Evolutionary conservation across 2,329 filamentous ascomycete species (phyloP), one percentile per base, ranked within the genome.

Genomic region (Beauveria medogensis): DNA sequence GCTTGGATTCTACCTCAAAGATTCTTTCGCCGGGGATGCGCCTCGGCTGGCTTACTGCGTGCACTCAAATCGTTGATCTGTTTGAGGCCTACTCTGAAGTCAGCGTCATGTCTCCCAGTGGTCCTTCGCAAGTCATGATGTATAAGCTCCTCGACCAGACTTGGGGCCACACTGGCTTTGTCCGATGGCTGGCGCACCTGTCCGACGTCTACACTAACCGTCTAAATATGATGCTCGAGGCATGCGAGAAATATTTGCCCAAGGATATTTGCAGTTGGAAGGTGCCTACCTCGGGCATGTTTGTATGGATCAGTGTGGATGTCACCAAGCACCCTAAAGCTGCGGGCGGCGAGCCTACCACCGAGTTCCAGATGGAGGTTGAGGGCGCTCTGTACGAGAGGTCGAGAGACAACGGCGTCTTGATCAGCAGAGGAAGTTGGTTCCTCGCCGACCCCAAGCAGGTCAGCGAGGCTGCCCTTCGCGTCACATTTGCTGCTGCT

Each of bases 151-250:
- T 97, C 3, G 92, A 96, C 65, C 89, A 93, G 73, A 83, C 85
- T 62, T 97, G 92, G 92, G 92, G 91, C 43, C 92, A 97, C 69
- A 79, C 82, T n/a, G 91, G 91, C 3, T 97, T 92, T 70, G 74
- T 96, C 40, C 81, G 87, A 68, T 97, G 92, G 92, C 76, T 96
- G 62, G 87, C 91, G 66, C 80, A 89, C 69, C 76, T 96, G 65
- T 83, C 90, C 50, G 74, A 83, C 68, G 82, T 90, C 72, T 96
- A 96, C 71, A 90, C 90, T 1, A 75, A 77, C 62, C 81, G 91
- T 47, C 78, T 92, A 60, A 82, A 95, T 69, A 80, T 82, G 41
- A 83, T 96, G 62, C 78, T 93, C 5, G 77, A 80, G 14, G 90
- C 91, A 0, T 94, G 90, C 71, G 88, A 91, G 71, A 81, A 82